Evolutionary conservation across 257 asterid species (phyloP), one percentile per base, ranked within the genome.

Genomic region (Handroanthus guayacan): DNA sequence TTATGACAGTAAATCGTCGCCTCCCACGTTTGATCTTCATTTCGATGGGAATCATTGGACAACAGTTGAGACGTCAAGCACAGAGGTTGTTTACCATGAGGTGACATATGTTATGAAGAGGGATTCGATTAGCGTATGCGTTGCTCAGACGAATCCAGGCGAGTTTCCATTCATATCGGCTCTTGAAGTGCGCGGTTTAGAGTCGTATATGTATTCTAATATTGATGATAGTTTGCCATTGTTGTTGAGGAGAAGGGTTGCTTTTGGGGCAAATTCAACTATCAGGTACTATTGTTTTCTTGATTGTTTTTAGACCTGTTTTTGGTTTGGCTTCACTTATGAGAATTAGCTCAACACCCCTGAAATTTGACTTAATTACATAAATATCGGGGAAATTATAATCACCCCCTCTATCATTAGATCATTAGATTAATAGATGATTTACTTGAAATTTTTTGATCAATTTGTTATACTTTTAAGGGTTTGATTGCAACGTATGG

Each of bases 131-230:
- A 87, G 88, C 6, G 82, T 85, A 0, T 90, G 97, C 50, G 82
- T 92, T 43, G 95, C 92, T 13, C 95, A 83, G 69, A 90, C 91
- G 3, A 37, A 51, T 9, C 74, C 79, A 17, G 89, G 51, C 3
- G 85, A 90, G 75, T 76, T 87, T 17, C 97, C 97, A 0, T 90
- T 92, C 61, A 82, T 92, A 2, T 88, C 89, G 45, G 92, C 93
- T 0, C 67, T 92, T 10, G 92, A 90, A 78, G 83, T 90, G 31
- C 89, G 91, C 5, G 61, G 75, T 38, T 78, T 92, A 87, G 84
- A 16, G 1, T 12, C 80, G 0, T 1, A 62, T 20, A 83, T 83
- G 84, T 83, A 83, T 36, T 43, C n/a, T 12, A 0, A 5, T 5
- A n/a, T 62, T 4, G 54, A 50, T 50, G 16, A 7, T 0, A 39